Evolutionary conservation across 2,329 filamentous ascomycete genomes (phyloP), one percentile per base, ranked within the genome.

Genomic region (Phyllosticta citribraziliensis): DNA sequence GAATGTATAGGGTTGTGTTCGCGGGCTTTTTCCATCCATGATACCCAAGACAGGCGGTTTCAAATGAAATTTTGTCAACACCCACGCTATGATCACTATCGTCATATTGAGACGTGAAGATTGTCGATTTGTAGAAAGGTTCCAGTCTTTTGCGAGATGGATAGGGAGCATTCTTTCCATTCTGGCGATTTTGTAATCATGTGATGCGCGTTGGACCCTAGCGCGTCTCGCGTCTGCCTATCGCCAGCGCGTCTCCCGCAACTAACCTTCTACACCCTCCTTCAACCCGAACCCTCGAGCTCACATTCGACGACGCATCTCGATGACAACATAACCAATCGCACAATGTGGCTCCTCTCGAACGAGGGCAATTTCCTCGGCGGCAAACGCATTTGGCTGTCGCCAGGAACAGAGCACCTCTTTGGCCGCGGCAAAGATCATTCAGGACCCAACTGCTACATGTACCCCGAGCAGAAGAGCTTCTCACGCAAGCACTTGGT

Each of bases 401-500:
- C 88, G 62, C 92, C 92, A 1, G 92, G 91, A 57, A 90, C 91
- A 71, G 85, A 84, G 67, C 93, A 94, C 72, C 81, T 96, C 20
- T 89, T 96, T 71, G 93, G 93, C 61, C 85, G 93, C 65, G 91
- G 89, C 47, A 82, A 82, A 65, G 69, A 73, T 63, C 81, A 88
- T 68, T 79, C 85, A 84, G 69, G 70, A 22, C 65, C 68, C 52
- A 67, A 79, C 67, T 80, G 70, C 27, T 69, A 70, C 67, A n/a
- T 70, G 68, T 65, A 57, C 35, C 24, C 96, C 66, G 83, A 87
- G 5, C 83, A 94, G 69, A 89, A 88, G 69, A 88, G 87, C 1
- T 89, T 99, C 56, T 99, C 94, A 33, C 83, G 93, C 61, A 90
- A 94, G 69, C 94, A 99, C 74, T 77, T 97, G 65, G 86, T 86